Conservation (phyloP, 306 rosid species). For the Fagus sylvatica region DNA sequence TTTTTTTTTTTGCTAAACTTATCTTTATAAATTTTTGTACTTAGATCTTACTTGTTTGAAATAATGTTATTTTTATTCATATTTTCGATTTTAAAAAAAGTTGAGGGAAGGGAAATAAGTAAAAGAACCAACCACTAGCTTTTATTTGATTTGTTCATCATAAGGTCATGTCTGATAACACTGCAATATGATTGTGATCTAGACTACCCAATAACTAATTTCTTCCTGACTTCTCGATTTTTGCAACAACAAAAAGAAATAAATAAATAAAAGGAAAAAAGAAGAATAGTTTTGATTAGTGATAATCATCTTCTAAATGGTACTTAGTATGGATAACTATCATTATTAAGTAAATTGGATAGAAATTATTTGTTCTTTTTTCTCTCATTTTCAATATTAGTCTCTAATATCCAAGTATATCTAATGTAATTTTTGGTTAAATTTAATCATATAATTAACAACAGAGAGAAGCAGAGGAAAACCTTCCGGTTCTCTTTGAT, state of each 20-base stretch:
- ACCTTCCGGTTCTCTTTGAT: constrained; percentile 46
- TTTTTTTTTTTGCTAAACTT: background rate
- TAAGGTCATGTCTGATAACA: background rate
- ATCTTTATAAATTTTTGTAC: too few relatives aligned
- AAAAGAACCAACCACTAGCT: constrained; percentile 17
- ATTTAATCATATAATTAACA: background rate
- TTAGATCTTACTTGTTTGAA: background rate
- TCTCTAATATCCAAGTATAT: background rate
- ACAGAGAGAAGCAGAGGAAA: constrained; percentile 62
- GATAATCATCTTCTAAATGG: background rate
- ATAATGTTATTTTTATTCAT: background rate
- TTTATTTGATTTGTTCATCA: constrained; percentile 16
- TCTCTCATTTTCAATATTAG: background rate
- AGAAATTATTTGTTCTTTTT: background rate
- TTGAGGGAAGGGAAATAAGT: background rate
- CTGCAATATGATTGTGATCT: constrained; percentile 18
- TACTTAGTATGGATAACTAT: background rate
- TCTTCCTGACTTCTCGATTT: constrained; percentile 22
- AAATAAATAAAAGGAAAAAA: background rate
- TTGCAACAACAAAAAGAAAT: constrained; percentile 1
- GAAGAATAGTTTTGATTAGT: background rate
- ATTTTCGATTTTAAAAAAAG: background rate
- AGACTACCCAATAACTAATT: constrained; percentile 17
- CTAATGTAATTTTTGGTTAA: background rate
- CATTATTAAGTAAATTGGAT: background rate